phyloP scores from a whole-genome alignment of 1,139 yeast genomes.

The Yamadazyma mexicana region DNA sequence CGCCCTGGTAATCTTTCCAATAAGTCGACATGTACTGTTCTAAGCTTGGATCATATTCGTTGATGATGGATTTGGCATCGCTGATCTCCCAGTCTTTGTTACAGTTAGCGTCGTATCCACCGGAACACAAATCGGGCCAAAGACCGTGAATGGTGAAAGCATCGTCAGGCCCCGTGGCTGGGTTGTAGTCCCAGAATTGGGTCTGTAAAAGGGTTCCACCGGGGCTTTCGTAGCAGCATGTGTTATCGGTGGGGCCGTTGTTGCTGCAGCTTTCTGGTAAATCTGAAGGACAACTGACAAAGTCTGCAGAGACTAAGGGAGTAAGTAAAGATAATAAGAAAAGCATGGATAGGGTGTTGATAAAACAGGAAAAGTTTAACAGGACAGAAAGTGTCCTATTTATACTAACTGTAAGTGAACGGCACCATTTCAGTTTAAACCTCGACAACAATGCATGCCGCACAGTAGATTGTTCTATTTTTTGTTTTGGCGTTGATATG shows the following conservation, averaged over 20 bases:
- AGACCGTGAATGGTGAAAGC: constrained; percentile 67
- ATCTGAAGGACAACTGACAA: not conserved
- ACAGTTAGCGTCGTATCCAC: constrained; percentile 58
- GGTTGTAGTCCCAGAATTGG: constrained; percentile 91
- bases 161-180: constrained; percentile 65
- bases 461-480: not conserved
- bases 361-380: not conserved
- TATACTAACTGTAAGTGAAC: not conserved
- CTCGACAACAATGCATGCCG: too few species aligned
- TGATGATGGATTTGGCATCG: constrained; percentile 54
- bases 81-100: constrained; percentile 54
- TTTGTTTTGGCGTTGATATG: not conserved
- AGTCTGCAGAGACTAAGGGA: not conserved
- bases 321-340: not conserved
- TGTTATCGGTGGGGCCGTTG: constrained; percentile 34
- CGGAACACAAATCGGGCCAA: constrained; percentile 50
- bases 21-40: constrained; percentile 53
- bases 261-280: constrained; percentile 60
- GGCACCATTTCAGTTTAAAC: constrained; percentile 1
- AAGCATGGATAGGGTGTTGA: not conserved
- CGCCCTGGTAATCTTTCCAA: constrained; percentile 80
- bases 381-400: not conserved
- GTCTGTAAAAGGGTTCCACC: constrained; percentile 76
- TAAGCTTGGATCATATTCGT: constrained; percentile 50
- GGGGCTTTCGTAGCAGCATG: constrained; percentile 86